Percentiles rank a stretch among this genome's conserved stretches.
Conservation (phyloP, 176 grass and related monocot species). For the Oryza australiensis region DNA sequence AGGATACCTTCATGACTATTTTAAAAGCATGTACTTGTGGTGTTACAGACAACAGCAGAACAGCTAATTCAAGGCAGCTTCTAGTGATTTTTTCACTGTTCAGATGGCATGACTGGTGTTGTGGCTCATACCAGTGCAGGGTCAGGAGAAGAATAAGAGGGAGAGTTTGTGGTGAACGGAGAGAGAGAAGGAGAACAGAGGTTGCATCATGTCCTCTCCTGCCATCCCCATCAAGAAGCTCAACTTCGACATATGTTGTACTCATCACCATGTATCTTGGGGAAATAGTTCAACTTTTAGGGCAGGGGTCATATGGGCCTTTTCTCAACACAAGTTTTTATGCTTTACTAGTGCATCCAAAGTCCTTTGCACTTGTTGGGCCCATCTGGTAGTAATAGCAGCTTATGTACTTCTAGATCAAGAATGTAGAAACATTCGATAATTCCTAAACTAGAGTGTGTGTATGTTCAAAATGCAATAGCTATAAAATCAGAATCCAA, state of each 20-base stretch:
- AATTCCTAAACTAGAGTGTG: neutral
- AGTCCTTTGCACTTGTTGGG: neutral
- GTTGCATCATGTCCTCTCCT: neutral
- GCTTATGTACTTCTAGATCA: neutral
- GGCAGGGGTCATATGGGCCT: neutral
- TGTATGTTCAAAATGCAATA: neutral
- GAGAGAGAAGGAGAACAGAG: neutral
- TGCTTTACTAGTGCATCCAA: neutral
- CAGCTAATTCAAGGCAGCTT: neutral
- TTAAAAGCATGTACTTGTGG: neutral
- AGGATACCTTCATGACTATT: neutral
- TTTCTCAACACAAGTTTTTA: neutral
- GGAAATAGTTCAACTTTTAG: neutral
- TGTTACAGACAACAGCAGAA: neutral
- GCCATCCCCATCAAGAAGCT: neutral
- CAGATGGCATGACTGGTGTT: neutral
- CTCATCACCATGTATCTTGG: neutral
- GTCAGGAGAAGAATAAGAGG: neutral
- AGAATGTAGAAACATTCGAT: neutral
- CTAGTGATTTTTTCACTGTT: neutral
- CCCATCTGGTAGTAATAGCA: conserved; percentile 10
- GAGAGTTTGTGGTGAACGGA: neutral
- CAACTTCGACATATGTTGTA: neutral
- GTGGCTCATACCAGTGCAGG: neutral
- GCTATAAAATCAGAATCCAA: neutral